Evolutionary conservation across 2,329 filamentous ascomycete species (phyloP), one percentile per base, ranked within the genome.

Genomic region (Trichoderma brevicompactum): DNA sequence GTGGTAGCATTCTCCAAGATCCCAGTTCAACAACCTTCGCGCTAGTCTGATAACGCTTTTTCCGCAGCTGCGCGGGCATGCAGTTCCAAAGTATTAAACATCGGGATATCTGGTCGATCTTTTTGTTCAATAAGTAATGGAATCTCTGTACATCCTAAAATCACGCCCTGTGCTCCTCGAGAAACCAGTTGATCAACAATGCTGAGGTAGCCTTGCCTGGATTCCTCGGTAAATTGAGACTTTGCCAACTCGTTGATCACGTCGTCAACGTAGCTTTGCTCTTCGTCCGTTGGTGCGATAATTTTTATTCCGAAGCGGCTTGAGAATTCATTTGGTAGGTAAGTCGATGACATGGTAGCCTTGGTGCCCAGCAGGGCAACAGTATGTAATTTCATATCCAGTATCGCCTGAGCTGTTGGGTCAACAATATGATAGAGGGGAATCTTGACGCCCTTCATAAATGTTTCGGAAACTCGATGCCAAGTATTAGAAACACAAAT

Each of bases 361-460:
- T 66, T 65, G 3, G 68, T 68, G 3, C 68, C 66, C 56, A 68
- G 40, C 3, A 69, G 34, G 1, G 62, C 52, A 28, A 68, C 49
- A 1, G 34, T 66, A 5, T 36, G 28, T 40, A 69, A 10, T 1
- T 63, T 65, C 5, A 52, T 17, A 1, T 55, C 38, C 40, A 41
- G 34, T n/a, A 68, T 66, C 0, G 66, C 65, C 23, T 17, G 43
- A 7, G 58, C 68, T 17, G 66, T 69, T 1, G 66, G 58, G 5
- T 67, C 66, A 28, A 46, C 66, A 36, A 69, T 69, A 38, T 69
- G 66, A 58, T 66, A 67, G 28, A 67, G 65, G 15, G 68, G 65
- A 5, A 68, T 65, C 3, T 44, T 38, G n/a, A 71, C 61, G 64
- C 65, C 68, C 61, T 69, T 65, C 65, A 70, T 72, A 58, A 71